Evolutionary conservation across 148 eudicot genomes (phyloP).

Genomic region (Vaccinium macrocarpon): DNA sequence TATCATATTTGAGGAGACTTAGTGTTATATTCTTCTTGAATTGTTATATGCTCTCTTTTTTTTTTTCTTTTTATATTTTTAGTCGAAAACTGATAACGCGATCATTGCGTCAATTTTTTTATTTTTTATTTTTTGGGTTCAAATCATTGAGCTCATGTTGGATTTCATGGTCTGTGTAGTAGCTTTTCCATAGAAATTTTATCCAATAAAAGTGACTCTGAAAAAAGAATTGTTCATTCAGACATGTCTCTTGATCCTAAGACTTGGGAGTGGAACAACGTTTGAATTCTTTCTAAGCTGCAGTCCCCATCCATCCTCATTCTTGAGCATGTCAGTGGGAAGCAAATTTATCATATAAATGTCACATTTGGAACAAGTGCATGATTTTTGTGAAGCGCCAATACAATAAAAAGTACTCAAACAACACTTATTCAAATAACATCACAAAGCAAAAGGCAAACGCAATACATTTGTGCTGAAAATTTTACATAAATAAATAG

Average conservation of each 20-base stretch:
- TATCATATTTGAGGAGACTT: too few species aligned
- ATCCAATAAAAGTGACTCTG: slow-evolving; percentile 64
- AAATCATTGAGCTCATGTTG: not conserved
- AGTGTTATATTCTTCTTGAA: too few species aligned
- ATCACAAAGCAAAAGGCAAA: not conserved
- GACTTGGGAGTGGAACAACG: slow-evolving; percentile 99
- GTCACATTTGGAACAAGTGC: too few species aligned
- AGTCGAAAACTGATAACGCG: not conserved
- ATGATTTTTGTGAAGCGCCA: too few species aligned
- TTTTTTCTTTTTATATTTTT: too few species aligned
- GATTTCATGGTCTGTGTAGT: slow-evolving; percentile 45
- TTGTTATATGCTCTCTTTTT: too few species aligned
- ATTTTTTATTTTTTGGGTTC: too few species aligned
- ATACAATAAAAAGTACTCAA: not conserved
- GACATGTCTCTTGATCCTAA: slow-evolving; percentile 92
- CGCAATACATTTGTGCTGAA: not conserved
- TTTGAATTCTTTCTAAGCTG: slow-evolving; percentile 26
- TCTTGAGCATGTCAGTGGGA: not conserved
- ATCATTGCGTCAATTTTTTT: not conserved
- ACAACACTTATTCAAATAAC: not conserved
- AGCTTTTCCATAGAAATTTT: slow-evolving; percentile 86
- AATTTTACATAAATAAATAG: not conserved
- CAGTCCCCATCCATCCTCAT: not conserved
- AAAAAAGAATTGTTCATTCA: slow-evolving; percentile 89
- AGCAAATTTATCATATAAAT: not conserved